A percentile compares a stretch with the other conserved stretches of the same genome.
Evolutionary conservation across 2,329 filamentous ascomycete species (phyloP).

Genomic region (Diaporthe sp.): DNA sequence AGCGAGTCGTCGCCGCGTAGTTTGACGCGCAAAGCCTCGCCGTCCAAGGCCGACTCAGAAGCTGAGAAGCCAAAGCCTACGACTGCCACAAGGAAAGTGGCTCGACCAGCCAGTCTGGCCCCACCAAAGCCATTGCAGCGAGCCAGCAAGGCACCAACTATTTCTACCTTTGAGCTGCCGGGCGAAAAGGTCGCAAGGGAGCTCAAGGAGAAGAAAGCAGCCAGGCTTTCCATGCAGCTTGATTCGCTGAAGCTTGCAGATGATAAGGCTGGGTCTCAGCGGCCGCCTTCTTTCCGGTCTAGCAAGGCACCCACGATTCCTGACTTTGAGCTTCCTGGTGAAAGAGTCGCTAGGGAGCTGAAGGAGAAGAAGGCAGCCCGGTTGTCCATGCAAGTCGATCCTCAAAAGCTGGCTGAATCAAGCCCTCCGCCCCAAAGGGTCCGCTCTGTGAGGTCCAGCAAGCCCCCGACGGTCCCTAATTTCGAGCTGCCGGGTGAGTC

Average conservation of each 20-base stretch:
- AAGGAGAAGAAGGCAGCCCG: conserved; percentile 72
- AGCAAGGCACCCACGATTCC: conserved; percentile 66
- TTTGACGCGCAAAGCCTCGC: conserved; percentile 5
- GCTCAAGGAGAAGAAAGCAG: conserved; percentile 70
- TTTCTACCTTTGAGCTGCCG: conserved; percentile 71
- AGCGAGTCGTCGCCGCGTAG: conserved; percentile 12
- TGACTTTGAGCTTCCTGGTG: conserved; percentile 73
- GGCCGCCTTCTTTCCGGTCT: conserved; percentile 12
- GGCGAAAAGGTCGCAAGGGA: conserved; percentile 71
- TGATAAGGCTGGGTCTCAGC: conserved; percentile 20
- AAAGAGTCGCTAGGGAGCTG: conserved; percentile 68
- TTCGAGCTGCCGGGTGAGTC: conserved; percentile 76
- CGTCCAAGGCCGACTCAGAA: not conserved
- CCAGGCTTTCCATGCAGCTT: conserved; percentile 58
- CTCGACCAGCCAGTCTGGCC: conserved; percentile 56
- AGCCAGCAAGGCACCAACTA: conserved; percentile 66
- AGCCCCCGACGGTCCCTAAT: conserved; percentile 63
- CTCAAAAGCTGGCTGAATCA: conserved; percentile 51
- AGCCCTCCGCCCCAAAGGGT: conserved; percentile 55
- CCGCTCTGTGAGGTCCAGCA: conserved; percentile 63
- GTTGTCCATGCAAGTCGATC: conserved; percentile 52
- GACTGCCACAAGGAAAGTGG: conserved; percentile 45
- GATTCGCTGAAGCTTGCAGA: conserved; percentile 43
- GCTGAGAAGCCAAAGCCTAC: conserved; percentile 43
- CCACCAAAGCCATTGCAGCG: conserved; percentile 61